phyloP scores from a whole-genome alignment of 2,329 filamentous ascomycete genomes.

The Ramichloridium luteum region DNA sequence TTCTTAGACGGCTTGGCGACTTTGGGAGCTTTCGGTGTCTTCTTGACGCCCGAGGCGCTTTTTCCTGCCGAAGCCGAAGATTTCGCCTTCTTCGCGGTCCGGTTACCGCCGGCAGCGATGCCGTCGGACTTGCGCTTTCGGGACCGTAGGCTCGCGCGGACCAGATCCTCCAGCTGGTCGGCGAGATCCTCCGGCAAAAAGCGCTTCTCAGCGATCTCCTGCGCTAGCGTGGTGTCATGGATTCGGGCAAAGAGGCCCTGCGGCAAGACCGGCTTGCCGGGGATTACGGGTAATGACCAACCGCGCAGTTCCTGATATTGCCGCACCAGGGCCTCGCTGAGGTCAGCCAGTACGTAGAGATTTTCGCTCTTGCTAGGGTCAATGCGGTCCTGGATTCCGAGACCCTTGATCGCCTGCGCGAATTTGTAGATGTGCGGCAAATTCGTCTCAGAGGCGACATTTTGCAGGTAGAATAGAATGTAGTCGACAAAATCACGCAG shows the following conservation, averaged over 20 bases:
- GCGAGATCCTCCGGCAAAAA: conserved; percentile 66
- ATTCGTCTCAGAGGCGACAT: conserved; percentile 75
- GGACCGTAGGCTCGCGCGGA: conserved; percentile 55
- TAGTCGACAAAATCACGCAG: conserved; percentile 77
- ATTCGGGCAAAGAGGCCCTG: conserved; percentile 61
- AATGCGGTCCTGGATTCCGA: conserved; percentile 59
- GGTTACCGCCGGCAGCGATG: conserved; percentile 8
- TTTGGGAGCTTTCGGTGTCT: conserved; percentile 23
- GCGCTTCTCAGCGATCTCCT: conserved; percentile 74
- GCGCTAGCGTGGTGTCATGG: conserved; percentile 63
- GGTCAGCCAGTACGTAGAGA: conserved; percentile 77
- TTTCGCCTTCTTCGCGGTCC: conserved; percentile 20
- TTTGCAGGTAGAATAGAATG: conserved; percentile 75
- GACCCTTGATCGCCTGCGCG: conserved; percentile 80
- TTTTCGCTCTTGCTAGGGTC: conserved; percentile 54
- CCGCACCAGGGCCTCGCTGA: conserved; percentile 69
- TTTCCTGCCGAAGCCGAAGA: conserved; percentile 14
- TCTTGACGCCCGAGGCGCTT: conserved; percentile 21
- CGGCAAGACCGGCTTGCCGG: conserved; percentile 69
- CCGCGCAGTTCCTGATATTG: conserved; percentile 76
- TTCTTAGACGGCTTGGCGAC: conserved; percentile 27
- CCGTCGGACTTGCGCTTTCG: conserved; percentile 34
- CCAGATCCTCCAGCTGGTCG: conserved; percentile 63
- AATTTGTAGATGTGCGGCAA: conserved; percentile 82
- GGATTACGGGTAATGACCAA: conserved; percentile 75